Conservation (phyloP, 169 alveolate species). For the Neospora caninum region DNA sequence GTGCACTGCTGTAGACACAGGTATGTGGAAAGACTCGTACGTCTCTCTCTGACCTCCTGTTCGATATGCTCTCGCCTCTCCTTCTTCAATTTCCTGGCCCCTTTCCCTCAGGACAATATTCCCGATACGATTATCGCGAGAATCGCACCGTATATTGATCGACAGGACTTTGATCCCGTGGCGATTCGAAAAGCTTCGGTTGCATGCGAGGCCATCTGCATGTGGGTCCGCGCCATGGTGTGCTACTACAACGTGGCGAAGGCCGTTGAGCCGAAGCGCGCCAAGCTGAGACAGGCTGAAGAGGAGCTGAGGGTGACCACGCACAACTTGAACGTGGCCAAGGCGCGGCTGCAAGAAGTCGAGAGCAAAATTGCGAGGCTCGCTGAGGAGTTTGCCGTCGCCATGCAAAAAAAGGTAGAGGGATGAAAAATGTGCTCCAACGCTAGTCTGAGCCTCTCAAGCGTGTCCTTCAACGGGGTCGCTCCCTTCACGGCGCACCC, state of each 20-base stretch:
- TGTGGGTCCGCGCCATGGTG: conserved; percentile 95
- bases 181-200: conserved; percentile 88
- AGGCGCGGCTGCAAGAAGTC: conserved; percentile 88
- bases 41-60: too few species aligned
- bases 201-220: conserved; percentile 91
- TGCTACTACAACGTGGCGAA: conserved; percentile 91
- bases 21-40: too few species aligned
- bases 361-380: conserved; percentile 88
- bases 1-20: too few species aligned
- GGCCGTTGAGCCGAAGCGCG: conserved; percentile 91
- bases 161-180: conserved; percentile 82
- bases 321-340: conserved; percentile 87
- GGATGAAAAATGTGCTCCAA: neutral
- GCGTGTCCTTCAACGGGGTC: too few species aligned
- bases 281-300: conserved; percentile 89
- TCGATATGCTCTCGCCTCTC: too few species aligned
- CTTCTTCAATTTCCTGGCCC: too few species aligned
- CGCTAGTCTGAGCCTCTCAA: too few species aligned
- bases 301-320: conserved; percentile 91
- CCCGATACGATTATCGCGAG: conserved; percentile 94
- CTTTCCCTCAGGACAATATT: conserved; percentile 93
- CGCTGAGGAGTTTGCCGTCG: conserved; percentile 87
- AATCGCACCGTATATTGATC: conserved; percentile 90
- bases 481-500: too few species aligned
- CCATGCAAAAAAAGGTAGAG: conserved; percentile 84